Evolutionary conservation across 2,329 filamentous ascomycete species (phyloP).

Genomic region (Pyrenochaeta sp.): DNA sequence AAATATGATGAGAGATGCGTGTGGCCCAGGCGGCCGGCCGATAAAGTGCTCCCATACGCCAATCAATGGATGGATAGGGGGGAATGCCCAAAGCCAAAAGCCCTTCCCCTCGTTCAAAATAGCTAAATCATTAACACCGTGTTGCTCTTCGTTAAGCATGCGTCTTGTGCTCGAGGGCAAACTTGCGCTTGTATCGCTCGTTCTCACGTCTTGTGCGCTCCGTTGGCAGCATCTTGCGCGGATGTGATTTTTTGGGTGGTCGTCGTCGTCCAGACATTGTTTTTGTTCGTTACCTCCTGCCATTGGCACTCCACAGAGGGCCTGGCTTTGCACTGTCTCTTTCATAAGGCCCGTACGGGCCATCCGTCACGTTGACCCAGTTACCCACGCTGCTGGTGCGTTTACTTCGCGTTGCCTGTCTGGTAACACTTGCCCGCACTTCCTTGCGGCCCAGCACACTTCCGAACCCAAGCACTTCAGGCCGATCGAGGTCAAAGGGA

Average conservation of each 20-base stretch:
- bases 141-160: conserved; percentile 16
- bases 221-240: conserved; percentile 20
- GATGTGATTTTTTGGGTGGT: background rate
- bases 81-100: background rate
- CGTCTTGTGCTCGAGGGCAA: conserved; percentile 7
- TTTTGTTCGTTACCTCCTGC: conserved; percentile 25
- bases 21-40: too few species aligned
- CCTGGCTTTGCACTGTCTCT: conserved; percentile 20
- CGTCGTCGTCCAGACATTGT: background rate
- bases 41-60: conserved; percentile 1
- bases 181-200: conserved; percentile 12
- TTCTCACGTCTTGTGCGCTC: conserved; percentile 17
- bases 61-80: background rate
- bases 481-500: conserved; percentile 51
- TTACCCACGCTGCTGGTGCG: conserved; percentile 39
- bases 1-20: background rate
- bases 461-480: conserved; percentile 48
- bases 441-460: conserved; percentile 33
- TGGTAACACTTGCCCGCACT: conserved; percentile 38
- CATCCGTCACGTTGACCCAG: conserved; percentile 33
- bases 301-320: conserved; percentile 23
- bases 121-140: conserved; percentile 13
- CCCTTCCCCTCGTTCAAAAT: too few species aligned
- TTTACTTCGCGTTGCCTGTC: conserved; percentile 34
- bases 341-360: conserved; percentile 24